Evolutionary conservation across 371 early-diverging fungal genomes (phyloP).

Genomic region (Actinomucor elegans): DNA sequence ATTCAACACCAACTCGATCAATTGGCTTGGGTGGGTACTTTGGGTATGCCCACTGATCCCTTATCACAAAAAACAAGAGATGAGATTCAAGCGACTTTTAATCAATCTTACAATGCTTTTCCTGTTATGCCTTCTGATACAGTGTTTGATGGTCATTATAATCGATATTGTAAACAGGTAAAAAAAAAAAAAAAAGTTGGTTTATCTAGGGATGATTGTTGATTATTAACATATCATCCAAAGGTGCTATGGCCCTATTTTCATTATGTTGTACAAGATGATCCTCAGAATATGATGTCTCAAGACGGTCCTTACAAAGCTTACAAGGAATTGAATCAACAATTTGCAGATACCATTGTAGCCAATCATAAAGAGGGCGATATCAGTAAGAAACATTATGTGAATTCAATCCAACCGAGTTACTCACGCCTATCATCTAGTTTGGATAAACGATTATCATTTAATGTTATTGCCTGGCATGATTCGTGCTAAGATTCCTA

Average conservation of each 20-base stretch:
- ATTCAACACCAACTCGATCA: constrained; percentile 54
- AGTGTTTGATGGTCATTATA: constrained; percentile 85
- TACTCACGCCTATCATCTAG: too few relatives aligned
- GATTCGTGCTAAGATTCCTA: constrained; percentile 73
- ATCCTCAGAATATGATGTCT: constrained; percentile 51
- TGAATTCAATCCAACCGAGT: too few relatives aligned
- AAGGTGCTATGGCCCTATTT: constrained; percentile 94
- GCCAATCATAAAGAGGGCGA: constrained; percentile 77
- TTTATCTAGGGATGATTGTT: too few relatives aligned
- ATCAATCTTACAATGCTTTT: constrained; percentile 59
- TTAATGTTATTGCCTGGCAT: constrained; percentile 91
- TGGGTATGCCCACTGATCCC: constrained; percentile 73
- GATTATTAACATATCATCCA: not conserved
- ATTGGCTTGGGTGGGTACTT: constrained; percentile 75
- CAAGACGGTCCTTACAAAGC: constrained; percentile 76
- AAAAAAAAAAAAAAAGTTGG: not conserved
- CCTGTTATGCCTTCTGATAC: constrained; percentile 87
- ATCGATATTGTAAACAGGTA: constrained; percentile 92
- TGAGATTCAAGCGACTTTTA: constrained; percentile 60
- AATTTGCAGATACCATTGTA: constrained; percentile 78
- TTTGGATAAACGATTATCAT: constrained; percentile 99
- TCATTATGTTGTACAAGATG: constrained; percentile 91
- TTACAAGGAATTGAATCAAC: constrained; percentile 80
- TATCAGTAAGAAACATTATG: constrained; percentile 65
- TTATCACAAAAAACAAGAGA: constrained; percentile 60